Evolutionary conservation across 257 asterid species (phyloP), one percentile per base, ranked within the genome.

Genomic region (Solanum virginianum): DNA sequence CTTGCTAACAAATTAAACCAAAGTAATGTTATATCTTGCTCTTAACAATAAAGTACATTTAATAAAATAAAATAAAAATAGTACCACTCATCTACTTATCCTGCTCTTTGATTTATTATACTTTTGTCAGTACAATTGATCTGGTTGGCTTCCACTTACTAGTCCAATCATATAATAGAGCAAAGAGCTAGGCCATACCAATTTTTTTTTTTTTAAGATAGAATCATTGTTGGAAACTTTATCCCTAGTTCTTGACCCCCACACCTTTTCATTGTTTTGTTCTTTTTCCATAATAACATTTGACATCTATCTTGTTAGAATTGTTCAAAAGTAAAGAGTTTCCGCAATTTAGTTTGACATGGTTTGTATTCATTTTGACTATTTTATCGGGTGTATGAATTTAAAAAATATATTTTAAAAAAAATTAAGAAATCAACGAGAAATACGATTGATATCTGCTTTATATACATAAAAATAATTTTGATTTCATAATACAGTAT

Each of bases 141-240:
- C 83, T 81, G 39, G 85, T 86, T 86, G 88, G 85, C 88, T 68
- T 81, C 85, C 88, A 86, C 85, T 69, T 5, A 81, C 32, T 70
- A 41, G 12, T 81, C 74, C 54, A 59, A 55, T 72, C 85, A 70
- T 86, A 71, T 66, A 16, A 53, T 53, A 26, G 65, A 54, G 55
- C 72, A 45, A 56, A 53, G 9, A 62, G 74, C 16, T 22, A 59
- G 24, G 53, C 79, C 79, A 82, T 63, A 82, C 85, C 49, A 45
- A 22, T 10, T 5, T 63, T 54, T 29, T 63, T 54, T 29, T 29
- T 14, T 75, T 5, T 22, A 85, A 13, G 68, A 55, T 32, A 85
- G 82, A 81, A 86, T 86, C 85, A 81, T 81, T 81, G 53, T 56
- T 81, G 79, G 17, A 47, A 62, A 5, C 87, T 77, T 82, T 65